These are phyloP conservation scores for Obelidium mucronatum DNA, from an alignment of 192 early-diverging fungal genomes.

Conservation along the genomic window DNA sequence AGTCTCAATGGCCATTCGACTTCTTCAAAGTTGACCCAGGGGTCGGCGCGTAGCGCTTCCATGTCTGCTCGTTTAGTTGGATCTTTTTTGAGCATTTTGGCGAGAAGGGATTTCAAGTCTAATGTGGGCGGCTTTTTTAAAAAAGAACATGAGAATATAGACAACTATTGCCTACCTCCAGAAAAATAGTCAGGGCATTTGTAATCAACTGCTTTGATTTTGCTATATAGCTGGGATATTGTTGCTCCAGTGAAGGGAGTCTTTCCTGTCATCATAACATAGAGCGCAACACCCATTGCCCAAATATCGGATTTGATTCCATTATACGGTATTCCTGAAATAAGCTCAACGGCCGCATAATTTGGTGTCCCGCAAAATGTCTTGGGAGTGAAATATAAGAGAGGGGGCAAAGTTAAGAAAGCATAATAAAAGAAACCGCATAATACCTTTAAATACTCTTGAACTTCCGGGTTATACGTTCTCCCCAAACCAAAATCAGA, in stretches of 20 bases:
- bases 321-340: constrained; percentile 68
- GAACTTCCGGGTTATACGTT: constrained; percentile 52
- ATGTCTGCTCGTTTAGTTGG: constrained; percentile 59
- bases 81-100: constrained; percentile 63
- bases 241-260: constrained; percentile 63
- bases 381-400: too few species aligned
- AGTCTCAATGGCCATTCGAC: constrained; percentile 49
- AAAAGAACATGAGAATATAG: neutral
- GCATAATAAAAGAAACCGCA: neutral
- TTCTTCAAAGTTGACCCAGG: constrained; percentile 71
- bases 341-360: constrained; percentile 69
- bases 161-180: constrained; percentile 35
- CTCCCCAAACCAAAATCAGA: constrained; percentile 70
- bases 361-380: constrained; percentile 74
- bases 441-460: constrained; percentile 61
- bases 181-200: constrained; percentile 67
- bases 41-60: constrained; percentile 56
- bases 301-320: constrained; percentile 72
- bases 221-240: constrained; percentile 61
- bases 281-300: constrained; percentile 74
- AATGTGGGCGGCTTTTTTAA: too few species aligned
- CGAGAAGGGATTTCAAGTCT: constrained; percentile 57
- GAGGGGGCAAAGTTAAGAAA: constrained; percentile 1
- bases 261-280: constrained; percentile 65
- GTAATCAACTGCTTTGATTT: constrained; percentile 68